Percentiles rank a stretch among this genome's conserved stretches.
Conservation (phyloP, 768 basidiomycete genomes). For the Boletus huronensis region DNA sequence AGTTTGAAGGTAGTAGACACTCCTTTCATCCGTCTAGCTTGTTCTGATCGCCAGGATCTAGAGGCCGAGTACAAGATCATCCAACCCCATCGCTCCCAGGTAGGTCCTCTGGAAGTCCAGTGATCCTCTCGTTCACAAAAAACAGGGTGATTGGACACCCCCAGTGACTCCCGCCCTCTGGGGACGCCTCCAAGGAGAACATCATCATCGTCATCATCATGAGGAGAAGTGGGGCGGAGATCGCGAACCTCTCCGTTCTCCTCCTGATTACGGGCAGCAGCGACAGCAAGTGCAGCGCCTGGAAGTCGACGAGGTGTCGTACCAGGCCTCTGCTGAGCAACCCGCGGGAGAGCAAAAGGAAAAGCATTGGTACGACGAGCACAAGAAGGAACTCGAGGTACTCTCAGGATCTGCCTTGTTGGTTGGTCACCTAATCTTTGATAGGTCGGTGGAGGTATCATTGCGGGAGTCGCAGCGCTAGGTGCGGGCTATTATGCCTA, state of each 20-base stretch:
- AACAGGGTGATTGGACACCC: slow-evolving; percentile 68
- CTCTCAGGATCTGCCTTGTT: neutral
- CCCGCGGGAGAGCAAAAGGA: slow-evolving; percentile 44
- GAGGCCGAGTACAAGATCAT: slow-evolving; percentile 65
- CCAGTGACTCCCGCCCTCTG: slow-evolving; percentile 60
- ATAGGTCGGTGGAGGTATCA: slow-evolving; percentile 64
- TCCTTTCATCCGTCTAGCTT: neutral
- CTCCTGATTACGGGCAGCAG: slow-evolving; percentile 20
- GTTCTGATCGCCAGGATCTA: slow-evolving; percentile 13
- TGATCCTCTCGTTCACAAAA: slow-evolving; percentile 3
- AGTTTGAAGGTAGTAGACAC: slow-evolving; percentile 53
- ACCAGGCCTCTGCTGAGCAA: slow-evolving; percentile 18
- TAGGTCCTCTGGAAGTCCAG: slow-evolving; percentile 18
- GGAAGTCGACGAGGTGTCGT: slow-evolving; percentile 20
- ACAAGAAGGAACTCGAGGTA: slow-evolving; percentile 60
- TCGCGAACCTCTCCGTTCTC: slow-evolving; percentile 1
- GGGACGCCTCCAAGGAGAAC: slow-evolving; percentile 46
- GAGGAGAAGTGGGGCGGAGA: slow-evolving; percentile 21
- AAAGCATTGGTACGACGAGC: slow-evolving; percentile 53
- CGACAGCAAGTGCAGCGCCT: slow-evolving; percentile 19
- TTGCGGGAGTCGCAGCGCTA: slow-evolving; percentile 49
- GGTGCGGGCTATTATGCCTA: slow-evolving; percentile 51
- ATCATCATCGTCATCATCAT: slow-evolving; percentile 20
- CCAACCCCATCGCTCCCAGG: slow-evolving; percentile 70
- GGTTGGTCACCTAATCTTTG: slow-evolving; percentile 2